A percentile compares a stretch with the other conserved stretches of the same genome.
phyloP scores from a whole-genome alignment of 1,284 basidiomycete genomes.

The Chondrostereum purpureum region DNA sequence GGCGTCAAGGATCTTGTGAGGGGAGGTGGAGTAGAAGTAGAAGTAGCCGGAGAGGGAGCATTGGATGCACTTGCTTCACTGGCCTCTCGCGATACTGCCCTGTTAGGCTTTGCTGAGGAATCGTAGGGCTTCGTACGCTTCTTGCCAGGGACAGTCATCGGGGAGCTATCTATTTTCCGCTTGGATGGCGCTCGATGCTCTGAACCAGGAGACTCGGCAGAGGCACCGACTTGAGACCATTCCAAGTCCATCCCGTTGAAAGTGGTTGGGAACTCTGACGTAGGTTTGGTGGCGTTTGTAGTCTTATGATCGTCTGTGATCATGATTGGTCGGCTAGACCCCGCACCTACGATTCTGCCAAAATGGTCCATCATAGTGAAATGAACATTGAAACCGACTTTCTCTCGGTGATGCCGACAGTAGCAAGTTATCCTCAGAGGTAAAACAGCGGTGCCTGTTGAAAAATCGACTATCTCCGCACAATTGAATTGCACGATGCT shows the following conservation, averaged over 20 bases:
- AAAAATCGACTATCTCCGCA: constrained; percentile 86
- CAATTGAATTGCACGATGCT: constrained; percentile 96
- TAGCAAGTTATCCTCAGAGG: constrained; percentile 98
- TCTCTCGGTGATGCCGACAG: constrained; percentile 97
- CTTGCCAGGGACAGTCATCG: constrained; percentile 22
- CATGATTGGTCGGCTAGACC: constrained; percentile 90
- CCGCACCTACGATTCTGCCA: constrained; percentile 79
- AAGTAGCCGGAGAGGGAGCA: constrained; percentile 41
- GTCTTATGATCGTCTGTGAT: constrained; percentile 99
- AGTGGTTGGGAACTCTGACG: constrained; percentile 5
- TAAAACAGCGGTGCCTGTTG: constrained; percentile 79
- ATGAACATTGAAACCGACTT: constrained; percentile 90
- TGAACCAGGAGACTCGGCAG: background rate
- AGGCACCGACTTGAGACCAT: constrained; percentile 32
- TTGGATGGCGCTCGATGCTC: constrained; percentile 34
- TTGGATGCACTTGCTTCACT: constrained; percentile 51
- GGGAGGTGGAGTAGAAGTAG: constrained; percentile 34
- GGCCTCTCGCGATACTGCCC: constrained; percentile 38
- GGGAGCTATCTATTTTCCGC: constrained; percentile 31
- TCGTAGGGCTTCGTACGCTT: constrained; percentile 60
- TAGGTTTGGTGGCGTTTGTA: constrained; percentile 28
- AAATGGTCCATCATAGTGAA: constrained; percentile 82
- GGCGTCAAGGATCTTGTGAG: constrained; percentile 14
- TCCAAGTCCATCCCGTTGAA: constrained; percentile 28
- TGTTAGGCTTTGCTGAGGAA: constrained; percentile 33